Evolutionary conservation across 192 early-diverging fungal species (phyloP), one percentile per base, ranked within the genome.

Genomic region (Powellomyces hirtus): DNA sequence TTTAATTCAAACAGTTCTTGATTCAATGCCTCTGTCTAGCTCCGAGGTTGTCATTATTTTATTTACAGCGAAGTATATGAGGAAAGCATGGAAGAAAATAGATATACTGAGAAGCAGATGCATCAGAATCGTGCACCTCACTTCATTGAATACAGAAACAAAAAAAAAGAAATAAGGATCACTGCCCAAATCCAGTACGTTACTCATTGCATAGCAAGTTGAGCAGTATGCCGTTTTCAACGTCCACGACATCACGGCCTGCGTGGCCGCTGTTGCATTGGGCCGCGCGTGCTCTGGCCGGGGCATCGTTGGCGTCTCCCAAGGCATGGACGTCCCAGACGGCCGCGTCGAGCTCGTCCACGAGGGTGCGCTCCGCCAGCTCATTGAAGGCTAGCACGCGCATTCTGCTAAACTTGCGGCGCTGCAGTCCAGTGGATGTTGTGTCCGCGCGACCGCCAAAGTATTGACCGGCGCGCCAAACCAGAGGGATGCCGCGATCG

Each of bases 221-320:
- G 36, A 62, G n/a, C 38, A 62, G 22, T 0, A 62, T 11, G n/a
- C 26, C 31, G 24, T 62, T 62, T 24, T 62, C 60, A 34, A 37
- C 30, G 36, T 62, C 60, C 18, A 62, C 37, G 22, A 62, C n/a
- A 42, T 62, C 37, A 22, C 60, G 20, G 20, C 60, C 60, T 2
- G 60, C 34, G 42, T 62, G 60, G 7, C 60, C 60, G 31, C 60
- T 62, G 20, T 24, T 22, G 42, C 60, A 62, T 40, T 38, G 20
- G 16, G 42, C 60, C 1, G 60, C 60, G 4, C 31, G 37, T 13
- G 10, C 60, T 36, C 60, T 36, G 37, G 16, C 60, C 37, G 18
- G 4, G n/a, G 42, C 33, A 40, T 37, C 33, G 36, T 40, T 20
- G 4, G 24, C 42, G n/a, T 36, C 60, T 14, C 60, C 60, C 10